Evolutionary conservation across 768 basidiomycete genomes (phyloP).

Genomic region (Leccinum incarnatum): DNA sequence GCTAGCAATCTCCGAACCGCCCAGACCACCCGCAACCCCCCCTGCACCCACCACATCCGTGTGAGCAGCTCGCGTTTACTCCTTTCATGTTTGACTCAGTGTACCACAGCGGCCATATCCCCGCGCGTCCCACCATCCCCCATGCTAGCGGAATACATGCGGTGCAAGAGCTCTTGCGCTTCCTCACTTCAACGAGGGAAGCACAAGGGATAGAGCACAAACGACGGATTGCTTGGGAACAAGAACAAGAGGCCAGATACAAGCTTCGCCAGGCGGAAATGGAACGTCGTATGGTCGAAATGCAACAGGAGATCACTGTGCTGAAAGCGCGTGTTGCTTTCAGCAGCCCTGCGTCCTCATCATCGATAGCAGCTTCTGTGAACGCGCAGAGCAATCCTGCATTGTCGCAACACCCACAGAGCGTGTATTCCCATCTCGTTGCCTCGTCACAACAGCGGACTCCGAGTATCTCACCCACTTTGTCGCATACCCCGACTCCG

Average conservation of each 20-base stretch:
- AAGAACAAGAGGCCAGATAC: conserved; percentile 62
- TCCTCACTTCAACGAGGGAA: conserved; percentile 54
- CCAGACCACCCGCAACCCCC: conserved; percentile 24
- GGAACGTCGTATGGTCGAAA: conserved; percentile 52
- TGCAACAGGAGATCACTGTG: conserved; percentile 51
- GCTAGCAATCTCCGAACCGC: conserved; percentile 50
- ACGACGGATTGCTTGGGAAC: conserved; percentile 65
- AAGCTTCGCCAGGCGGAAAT: conserved; percentile 54
- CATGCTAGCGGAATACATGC: conserved; percentile 40
- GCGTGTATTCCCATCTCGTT: conserved; percentile 4
- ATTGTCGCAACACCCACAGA: conserved; percentile 8
- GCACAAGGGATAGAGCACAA: conserved; percentile 59
- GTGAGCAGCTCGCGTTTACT: conserved; percentile 29
- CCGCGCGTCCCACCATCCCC: conserved; percentile 25
- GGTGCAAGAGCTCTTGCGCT: conserved; percentile 60
- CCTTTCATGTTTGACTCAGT: not conserved
- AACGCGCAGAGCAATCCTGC: not conserved
- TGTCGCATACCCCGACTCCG: conserved; percentile 28
- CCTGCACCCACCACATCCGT: conserved; percentile 31
- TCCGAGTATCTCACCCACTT: conserved; percentile 28
- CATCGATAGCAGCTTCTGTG: conserved; percentile 3
- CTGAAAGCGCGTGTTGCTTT: conserved; percentile 42
- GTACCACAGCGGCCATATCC: conserved; percentile 8
- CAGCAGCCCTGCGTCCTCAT: conserved; percentile 12
- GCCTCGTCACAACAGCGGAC: conserved; percentile 28